phyloP scores from a whole-genome alignment of 208 protist genomes.

The Acanthamoeba triangularis region DNA sequence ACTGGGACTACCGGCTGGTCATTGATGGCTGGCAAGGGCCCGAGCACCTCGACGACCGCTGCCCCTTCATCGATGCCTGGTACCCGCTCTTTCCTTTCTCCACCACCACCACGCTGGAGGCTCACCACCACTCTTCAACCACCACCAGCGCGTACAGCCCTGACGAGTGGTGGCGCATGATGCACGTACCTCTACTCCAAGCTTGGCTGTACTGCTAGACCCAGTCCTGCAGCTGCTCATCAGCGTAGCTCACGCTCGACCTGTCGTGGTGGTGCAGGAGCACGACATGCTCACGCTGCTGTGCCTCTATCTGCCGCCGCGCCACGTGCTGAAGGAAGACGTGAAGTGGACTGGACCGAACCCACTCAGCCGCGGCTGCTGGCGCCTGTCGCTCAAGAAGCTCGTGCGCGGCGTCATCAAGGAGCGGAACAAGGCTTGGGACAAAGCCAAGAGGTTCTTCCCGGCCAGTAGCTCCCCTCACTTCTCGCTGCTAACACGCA shows the following conservation, averaged over 20 bases:
- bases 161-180: neutral
- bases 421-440: neutral
- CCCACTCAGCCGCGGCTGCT: neutral
- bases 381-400: neutral
- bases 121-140: neutral
- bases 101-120: neutral
- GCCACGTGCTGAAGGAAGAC: neutral
- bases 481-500: neutral
- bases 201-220: too few relatives aligned
- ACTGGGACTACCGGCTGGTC: neutral
- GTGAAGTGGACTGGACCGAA: neutral
- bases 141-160: neutral
- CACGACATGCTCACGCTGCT: conserved; percentile 12
- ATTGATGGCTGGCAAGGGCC: neutral
- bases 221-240: neutral
- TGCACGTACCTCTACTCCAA: neutral
- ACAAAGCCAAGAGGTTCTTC: neutral
- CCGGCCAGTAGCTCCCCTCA: neutral
- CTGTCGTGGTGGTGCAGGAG: neutral
- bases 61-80: conserved; percentile 10
- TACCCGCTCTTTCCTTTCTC: neutral
- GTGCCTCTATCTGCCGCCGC: neutral
- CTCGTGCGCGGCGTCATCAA: neutral
- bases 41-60: conserved; percentile 4
- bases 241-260: neutral